phyloP scores from a whole-genome alignment of 169 alveolate genomes.

The Eimeria sp. region DNA sequence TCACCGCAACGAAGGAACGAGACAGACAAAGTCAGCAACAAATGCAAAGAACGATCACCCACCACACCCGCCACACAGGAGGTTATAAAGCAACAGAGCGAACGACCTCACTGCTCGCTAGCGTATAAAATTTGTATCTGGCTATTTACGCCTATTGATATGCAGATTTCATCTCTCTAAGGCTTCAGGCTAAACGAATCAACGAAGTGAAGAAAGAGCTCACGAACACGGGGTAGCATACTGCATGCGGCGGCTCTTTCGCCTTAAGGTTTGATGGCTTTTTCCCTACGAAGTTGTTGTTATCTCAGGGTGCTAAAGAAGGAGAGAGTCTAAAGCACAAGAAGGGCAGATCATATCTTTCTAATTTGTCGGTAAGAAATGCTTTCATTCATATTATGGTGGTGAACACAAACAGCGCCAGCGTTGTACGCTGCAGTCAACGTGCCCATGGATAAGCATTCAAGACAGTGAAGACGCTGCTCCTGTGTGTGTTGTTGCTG shows the following conservation, averaged over 20 bases:
- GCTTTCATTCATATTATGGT: neutral
- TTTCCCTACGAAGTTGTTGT: neutral
- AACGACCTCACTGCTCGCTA: neutral
- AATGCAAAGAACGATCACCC: neutral
- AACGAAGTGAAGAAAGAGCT: neutral
- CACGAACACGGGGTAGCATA: neutral
- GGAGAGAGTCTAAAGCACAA: neutral
- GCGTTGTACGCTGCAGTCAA: neutral
- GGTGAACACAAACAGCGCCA: neutral
- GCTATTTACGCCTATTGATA: neutral
- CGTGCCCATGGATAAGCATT: neutral
- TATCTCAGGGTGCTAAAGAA: neutral
- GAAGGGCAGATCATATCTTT: slow-evolving; percentile 24
- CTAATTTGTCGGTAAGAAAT: slow-evolving; percentile 9
- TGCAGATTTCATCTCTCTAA: neutral
- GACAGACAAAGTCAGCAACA: neutral
- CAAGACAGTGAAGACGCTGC: neutral
- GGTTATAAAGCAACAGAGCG: neutral
- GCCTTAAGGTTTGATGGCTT: neutral
- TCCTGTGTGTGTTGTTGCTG: neutral
- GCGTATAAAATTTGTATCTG: neutral
- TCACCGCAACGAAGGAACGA: neutral
- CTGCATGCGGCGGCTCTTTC: neutral
- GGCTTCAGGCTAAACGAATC: neutral
- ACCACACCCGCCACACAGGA: neutral